Conservation (phyloP, 371 early-diverging fungal species). For the Mortierella sp. region DNA sequence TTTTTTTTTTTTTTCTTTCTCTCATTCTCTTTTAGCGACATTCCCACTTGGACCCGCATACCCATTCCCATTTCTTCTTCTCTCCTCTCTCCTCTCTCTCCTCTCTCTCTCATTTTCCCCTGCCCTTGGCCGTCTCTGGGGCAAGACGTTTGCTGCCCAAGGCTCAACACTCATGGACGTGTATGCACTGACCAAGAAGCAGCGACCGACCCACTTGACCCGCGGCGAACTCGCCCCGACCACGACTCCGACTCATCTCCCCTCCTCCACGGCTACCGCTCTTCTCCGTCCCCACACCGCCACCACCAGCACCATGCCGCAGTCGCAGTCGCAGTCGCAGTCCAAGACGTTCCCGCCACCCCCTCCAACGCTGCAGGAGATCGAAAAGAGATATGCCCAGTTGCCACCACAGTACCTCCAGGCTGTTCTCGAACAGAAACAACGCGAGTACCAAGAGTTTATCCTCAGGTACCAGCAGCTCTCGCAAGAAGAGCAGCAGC, state of each 20-base stretch:
- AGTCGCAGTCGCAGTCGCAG: slow-evolving; percentile 15
- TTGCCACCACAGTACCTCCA: slow-evolving; percentile 52
- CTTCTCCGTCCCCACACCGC: too few species aligned
- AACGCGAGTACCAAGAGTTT: slow-evolving; percentile 41
- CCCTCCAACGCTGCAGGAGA: slow-evolving; percentile 48
- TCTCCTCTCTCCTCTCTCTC: not conserved
- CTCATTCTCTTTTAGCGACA: slow-evolving; percentile 1
- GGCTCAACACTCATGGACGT: slow-evolving; percentile 60
- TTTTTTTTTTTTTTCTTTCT: not conserved
- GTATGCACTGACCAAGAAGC: slow-evolving; percentile 67
- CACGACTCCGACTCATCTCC: too few species aligned
- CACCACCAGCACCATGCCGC: slow-evolving; percentile 28
- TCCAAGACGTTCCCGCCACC: slow-evolving; percentile 11
- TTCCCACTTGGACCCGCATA: too few species aligned
- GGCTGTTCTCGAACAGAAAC: slow-evolving; percentile 51
- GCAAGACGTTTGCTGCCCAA: not conserved
- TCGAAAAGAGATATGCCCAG: slow-evolving; percentile 44
- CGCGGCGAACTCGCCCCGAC: slow-evolving; percentile 50
- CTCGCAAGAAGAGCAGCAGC: slow-evolving; percentile 13
- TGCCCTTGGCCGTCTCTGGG: not conserved
- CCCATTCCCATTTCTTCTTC: not conserved
- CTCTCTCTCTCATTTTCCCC: slow-evolving; percentile 1
- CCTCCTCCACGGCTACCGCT: too few species aligned
- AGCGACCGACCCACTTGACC: slow-evolving; percentile 67
- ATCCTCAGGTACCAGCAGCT: slow-evolving; percentile 11